phyloP scores from a whole-genome alignment of 306 rosid species.

The Ochetophila trinervis region DNA sequence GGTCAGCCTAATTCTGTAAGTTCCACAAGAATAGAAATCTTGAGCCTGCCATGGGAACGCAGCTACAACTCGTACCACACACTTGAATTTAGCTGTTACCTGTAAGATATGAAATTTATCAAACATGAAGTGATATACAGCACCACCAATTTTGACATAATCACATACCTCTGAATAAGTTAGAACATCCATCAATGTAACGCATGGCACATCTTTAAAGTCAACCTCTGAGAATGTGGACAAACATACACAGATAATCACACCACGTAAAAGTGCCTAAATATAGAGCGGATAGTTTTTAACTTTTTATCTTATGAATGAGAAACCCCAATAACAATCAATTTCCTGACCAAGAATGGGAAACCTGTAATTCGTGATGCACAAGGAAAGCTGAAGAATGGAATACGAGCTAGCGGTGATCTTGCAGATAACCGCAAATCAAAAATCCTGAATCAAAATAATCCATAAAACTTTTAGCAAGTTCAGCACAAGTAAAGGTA shows the following conservation, averaged over 20 bases:
- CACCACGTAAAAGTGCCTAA: conserved; percentile 16
- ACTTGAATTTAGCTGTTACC: conserved; percentile 59
- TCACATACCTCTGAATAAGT: conserved; percentile 48
- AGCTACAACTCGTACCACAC: conserved; percentile 59
- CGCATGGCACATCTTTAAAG: conserved; percentile 15
- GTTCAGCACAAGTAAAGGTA: not conserved
- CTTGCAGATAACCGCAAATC: conserved; percentile 30
- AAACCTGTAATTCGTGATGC: conserved; percentile 53
- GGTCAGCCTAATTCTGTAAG: conserved; percentile 45
- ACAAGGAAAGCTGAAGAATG: conserved; percentile 38
- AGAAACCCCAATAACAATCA: conserved; percentile 3
- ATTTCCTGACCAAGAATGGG: not conserved
- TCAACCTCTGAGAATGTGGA: conserved; percentile 38
- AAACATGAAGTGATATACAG: too few relatives aligned
- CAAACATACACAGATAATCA: conserved; percentile 6
- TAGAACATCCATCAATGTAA: conserved; percentile 60
- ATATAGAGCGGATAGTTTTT: not conserved
- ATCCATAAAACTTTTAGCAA: not conserved
- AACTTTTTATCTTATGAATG: conserved; percentile 6
- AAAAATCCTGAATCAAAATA: conserved; percentile 37
- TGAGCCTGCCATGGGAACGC: conserved; percentile 40
- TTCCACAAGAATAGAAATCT: conserved; percentile 30
- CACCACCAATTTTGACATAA: not conserved
- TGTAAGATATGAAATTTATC: conserved; percentile 23
- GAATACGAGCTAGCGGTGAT: conserved; percentile 26